Percentiles rank a stretch among this genome's conserved stretches.
Evolutionary conservation across 805 yeast species (phyloP).

Genomic region (Candida nanaspora): DNA sequence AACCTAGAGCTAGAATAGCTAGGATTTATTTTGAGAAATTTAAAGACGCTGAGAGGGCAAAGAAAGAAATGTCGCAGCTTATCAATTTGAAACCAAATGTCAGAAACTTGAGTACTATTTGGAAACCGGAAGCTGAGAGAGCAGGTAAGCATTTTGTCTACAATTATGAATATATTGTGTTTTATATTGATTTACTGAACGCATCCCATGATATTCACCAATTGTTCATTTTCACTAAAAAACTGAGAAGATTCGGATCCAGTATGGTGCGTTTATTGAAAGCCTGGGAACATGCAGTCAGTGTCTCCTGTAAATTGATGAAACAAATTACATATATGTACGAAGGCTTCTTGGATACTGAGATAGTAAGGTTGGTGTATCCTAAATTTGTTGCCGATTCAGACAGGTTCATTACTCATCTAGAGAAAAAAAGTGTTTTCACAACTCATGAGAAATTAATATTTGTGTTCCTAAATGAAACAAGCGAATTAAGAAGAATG

Average conservation of each 20-base stretch:
- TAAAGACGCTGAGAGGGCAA: conserved; percentile 46
- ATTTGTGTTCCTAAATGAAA: conserved; percentile 39
- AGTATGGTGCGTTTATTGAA: conserved; percentile 61
- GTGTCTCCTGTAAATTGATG: conserved; percentile 42
- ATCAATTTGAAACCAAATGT: conserved; percentile 60
- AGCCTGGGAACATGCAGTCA: conserved; percentile 62
- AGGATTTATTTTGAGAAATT: conserved; percentile 49
- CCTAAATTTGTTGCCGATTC: conserved; percentile 35
- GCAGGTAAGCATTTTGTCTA: conserved; percentile 91
- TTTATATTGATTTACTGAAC: conserved; percentile 50
- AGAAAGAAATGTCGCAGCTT: conserved; percentile 53
- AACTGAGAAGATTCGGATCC: conserved; percentile 70
- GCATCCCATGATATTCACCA: conserved; percentile 49
- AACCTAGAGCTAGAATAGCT: conserved; percentile 70
- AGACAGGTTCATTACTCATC: conserved; percentile 22
- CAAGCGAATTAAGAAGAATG: conserved; percentile 57
- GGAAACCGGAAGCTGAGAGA: conserved; percentile 90
- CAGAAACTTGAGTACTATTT: conserved; percentile 71
- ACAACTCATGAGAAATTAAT: conserved; percentile 31
- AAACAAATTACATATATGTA: conserved; percentile 37
- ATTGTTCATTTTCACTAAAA: conserved; percentile 55
- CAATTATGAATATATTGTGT: conserved; percentile 59
- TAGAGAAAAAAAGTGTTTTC: conserved; percentile 21
- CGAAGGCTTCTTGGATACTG: conserved; percentile 42
- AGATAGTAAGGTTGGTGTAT: conserved; percentile 38